Conservation (phyloP, 75 land plant genomes). For the Adiantum capillusveneris region DNA sequence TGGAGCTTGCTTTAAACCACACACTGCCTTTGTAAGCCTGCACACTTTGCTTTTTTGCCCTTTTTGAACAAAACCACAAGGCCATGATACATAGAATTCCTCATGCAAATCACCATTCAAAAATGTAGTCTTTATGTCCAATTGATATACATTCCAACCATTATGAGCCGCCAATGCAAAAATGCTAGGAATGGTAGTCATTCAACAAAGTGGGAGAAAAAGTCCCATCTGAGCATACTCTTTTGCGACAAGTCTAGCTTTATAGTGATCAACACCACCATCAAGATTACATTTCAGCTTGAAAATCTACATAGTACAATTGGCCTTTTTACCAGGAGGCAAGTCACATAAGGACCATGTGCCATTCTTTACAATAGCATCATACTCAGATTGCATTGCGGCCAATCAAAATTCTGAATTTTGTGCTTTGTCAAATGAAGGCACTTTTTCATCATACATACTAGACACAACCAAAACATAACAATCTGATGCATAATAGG, state of each 20-base stretch:
- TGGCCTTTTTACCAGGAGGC: not conserved
- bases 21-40: slow-evolving; percentile 3
- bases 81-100: not conserved
- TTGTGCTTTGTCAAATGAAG: too few relatives aligned
- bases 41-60: slow-evolving; percentile 3
- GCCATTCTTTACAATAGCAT: too few relatives aligned
- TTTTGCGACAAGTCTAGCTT: slow-evolving; percentile 5
- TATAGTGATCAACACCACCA: not conserved
- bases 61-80: slow-evolving; percentile 3
- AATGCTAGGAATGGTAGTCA: not conserved
- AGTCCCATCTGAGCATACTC: slow-evolving; percentile 7
- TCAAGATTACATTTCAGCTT: not conserved
- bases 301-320: not conserved
- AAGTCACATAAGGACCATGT: slow-evolving; percentile 3
- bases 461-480: too few relatives aligned
- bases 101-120: slow-evolving; percentile 14
- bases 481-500: too few relatives aligned
- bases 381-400: too few relatives aligned
- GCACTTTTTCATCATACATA: too few relatives aligned
- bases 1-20: slow-evolving; percentile 11
- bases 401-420: too few relatives aligned
- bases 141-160: slow-evolving; percentile 6
- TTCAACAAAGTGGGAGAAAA: slow-evolving; percentile 7
- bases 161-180: slow-evolving; percentile 2
- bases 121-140: slow-evolving; percentile 8